These are phyloP conservation scores for Laburnicola sp. DNA, from an alignment of 2,329 filamentous ascomycete species.

Conservation along the genomic window DNA sequence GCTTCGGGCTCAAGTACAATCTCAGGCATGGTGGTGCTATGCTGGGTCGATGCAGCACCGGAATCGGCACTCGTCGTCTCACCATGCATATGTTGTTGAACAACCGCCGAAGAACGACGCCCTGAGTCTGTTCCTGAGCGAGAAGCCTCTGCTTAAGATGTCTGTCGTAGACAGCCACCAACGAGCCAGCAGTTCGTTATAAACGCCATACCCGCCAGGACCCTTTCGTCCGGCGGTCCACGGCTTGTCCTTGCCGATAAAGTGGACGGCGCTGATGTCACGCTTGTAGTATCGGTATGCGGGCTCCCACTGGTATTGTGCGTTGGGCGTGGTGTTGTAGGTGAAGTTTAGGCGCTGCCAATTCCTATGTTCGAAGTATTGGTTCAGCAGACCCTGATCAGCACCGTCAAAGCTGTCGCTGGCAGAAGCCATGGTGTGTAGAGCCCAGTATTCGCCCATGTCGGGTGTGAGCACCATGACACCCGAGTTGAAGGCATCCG, in stretches of 20 bases:
- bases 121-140: constrained; percentile 13
- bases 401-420: constrained; percentile 96
- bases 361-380: constrained; percentile 76
- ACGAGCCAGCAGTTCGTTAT: constrained; percentile 78
- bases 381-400: constrained; percentile 93
- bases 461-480: constrained; percentile 90
- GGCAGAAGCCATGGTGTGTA: constrained; percentile 79
- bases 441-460: constrained; percentile 82
- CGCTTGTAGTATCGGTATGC: constrained; percentile 92
- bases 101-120: constrained; percentile 17
- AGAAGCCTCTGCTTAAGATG: constrained; percentile 63
- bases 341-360: constrained; percentile 90
- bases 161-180: constrained; percentile 94
- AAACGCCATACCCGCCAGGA: constrained; percentile 62
- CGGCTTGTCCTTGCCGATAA: constrained; percentile 89
- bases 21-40: constrained; percentile 21
- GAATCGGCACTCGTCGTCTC: constrained; percentile 27
- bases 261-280: constrained; percentile 88
- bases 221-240: constrained; percentile 60
- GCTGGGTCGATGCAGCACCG: constrained; percentile 17
- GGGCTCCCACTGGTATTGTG: constrained; percentile 95
- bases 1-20: constrained; percentile 35
- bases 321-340: constrained; percentile 96
- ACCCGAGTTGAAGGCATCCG: constrained; percentile 97
- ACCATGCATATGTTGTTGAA: constrained; percentile 34